phyloP scores from a whole-genome alignment of 306 rosid genomes.

The Rosa multiflora region DNA sequence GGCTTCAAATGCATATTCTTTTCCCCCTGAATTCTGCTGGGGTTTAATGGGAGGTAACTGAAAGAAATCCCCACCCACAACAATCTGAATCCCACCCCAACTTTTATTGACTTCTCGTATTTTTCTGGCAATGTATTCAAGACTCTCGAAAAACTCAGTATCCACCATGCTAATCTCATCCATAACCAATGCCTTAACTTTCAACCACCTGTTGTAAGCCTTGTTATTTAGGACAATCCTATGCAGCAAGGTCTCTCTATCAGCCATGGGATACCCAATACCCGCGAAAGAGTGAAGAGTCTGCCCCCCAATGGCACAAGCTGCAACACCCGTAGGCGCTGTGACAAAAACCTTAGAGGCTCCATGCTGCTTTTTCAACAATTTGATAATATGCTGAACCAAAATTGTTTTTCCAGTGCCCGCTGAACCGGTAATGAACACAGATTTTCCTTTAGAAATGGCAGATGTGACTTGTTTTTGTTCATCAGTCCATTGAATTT shows the following conservation, averaged over 20 bases:
- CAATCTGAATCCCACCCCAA: constrained; percentile 74
- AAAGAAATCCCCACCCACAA: constrained; percentile 63
- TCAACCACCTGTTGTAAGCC: constrained; percentile 43
- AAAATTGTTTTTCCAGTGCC: constrained; percentile 53
- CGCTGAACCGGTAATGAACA: constrained; percentile 58
- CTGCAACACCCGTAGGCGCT: constrained; percentile 55
- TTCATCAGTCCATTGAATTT: constrained; percentile 46
- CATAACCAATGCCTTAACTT: constrained; percentile 46
- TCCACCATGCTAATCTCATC: constrained; percentile 64
- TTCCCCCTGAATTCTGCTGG: not conserved
- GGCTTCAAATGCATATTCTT: constrained; percentile 56
- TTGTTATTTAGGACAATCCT: not conserved
- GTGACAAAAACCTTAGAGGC: constrained; percentile 47
- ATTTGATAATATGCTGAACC: constrained; percentile 34
- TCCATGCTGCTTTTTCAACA: constrained; percentile 26
- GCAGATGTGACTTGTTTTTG: constrained; percentile 40
- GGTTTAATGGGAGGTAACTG: constrained; percentile 49
- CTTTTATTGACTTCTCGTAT: constrained; percentile 12
- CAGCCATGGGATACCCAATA: not conserved
- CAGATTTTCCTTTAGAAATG: constrained; percentile 33
- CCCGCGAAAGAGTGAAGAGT: constrained; percentile 62
- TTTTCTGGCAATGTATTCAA: constrained; percentile 39
- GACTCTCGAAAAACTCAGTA: constrained; percentile 38
- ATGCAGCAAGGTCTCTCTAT: constrained; percentile 17
- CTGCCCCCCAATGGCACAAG: constrained; percentile 49